phyloP scores from a whole-genome alignment of 108 stramenopile genomes.

The Poteriospumella lacustris region DNA sequence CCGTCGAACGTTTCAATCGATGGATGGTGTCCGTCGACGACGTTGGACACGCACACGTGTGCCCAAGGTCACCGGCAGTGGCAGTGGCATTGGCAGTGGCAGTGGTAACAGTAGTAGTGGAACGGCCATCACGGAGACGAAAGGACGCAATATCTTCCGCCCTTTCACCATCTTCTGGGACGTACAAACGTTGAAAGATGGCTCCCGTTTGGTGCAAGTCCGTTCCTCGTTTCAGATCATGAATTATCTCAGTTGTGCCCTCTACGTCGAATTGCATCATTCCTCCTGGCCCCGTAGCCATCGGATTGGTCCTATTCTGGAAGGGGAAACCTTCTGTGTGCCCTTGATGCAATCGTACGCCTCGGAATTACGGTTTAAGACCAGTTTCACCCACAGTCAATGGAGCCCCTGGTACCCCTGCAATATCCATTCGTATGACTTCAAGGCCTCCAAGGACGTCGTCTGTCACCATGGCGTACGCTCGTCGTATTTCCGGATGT shows the following conservation, averaged over 20 bases:
- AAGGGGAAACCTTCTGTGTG: background rate
- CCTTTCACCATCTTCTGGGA: constrained; percentile 20
- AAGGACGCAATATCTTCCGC: background rate
- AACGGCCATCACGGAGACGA: too few species aligned
- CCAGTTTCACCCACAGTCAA: background rate
- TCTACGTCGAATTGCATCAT: background rate
- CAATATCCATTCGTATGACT: constrained; percentile 15
- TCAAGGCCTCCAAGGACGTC: background rate
- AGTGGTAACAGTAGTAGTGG: too few species aligned
- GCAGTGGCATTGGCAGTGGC: too few species aligned
- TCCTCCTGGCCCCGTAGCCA: background rate
- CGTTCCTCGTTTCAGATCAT: constrained; percentile 16
- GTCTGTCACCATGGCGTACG: background rate
- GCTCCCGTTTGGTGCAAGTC: background rate
- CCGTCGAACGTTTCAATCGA: background rate
- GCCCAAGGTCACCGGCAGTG: too few species aligned
- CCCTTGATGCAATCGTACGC: constrained; percentile 14
- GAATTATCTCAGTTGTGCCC: background rate
- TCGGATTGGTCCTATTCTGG: too few species aligned
- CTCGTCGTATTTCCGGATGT: background rate
- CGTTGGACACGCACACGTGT: constrained; percentile 5
- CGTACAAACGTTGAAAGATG: background rate
- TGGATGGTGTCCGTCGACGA: constrained; percentile 25
- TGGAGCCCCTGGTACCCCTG: background rate
- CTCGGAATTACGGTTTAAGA: background rate